Conservation (phyloP, 2,329 filamentous ascomycete species). For the Bipolaris victoriae region DNA sequence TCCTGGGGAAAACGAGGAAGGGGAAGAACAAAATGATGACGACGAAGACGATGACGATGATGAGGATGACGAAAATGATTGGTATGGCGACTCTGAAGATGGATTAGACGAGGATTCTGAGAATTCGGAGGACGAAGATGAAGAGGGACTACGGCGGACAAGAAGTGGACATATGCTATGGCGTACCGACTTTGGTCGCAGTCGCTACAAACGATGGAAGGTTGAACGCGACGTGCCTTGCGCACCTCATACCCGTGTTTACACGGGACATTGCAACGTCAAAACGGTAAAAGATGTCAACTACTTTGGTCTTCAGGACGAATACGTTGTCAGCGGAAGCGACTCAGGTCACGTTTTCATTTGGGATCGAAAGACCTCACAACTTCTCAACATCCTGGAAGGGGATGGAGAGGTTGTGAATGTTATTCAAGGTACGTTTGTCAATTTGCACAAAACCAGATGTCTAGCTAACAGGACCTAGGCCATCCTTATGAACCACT, state of each 20-base stretch:
- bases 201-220: constrained; percentile 52
- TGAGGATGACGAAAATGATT: constrained; percentile 30
- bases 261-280: constrained; percentile 70
- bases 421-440: constrained; percentile 63
- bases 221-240: constrained; percentile 64
- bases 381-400: constrained; percentile 68
- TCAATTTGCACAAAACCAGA: background rate
- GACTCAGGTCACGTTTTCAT: constrained; percentile 72
- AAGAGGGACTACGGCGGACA: constrained; percentile 44
- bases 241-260: constrained; percentile 62
- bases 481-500: constrained; percentile 72
- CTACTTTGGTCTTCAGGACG: constrained; percentile 69
- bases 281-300: constrained; percentile 74
- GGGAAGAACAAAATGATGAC: constrained; percentile 41
- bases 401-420: constrained; percentile 74
- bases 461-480: constrained; percentile 32
- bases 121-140: constrained; percentile 34
- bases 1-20: constrained; percentile 26
- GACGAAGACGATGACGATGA: constrained; percentile 26
- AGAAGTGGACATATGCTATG: constrained; percentile 53
- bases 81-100: constrained; percentile 32
- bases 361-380: constrained; percentile 68
- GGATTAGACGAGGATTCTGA: constrained; percentile 45
- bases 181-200: constrained; percentile 57
- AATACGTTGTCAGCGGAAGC: constrained; percentile 71